phyloP scores from a whole-genome alignment of 768 basidiomycete genomes.

The Termitomyces sp. region DNA sequence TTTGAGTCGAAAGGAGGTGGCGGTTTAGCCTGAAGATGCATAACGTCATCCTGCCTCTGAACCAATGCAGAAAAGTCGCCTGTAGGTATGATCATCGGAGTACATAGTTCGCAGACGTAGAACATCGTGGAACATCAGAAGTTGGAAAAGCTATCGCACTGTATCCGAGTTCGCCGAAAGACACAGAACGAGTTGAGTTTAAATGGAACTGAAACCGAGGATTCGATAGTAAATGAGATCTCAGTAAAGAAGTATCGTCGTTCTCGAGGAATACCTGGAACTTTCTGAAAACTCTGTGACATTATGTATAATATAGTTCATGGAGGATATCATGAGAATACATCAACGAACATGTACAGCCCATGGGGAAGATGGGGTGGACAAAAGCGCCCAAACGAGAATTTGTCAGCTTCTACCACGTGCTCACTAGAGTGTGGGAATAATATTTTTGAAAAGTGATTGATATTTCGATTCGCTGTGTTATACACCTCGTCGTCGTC shows the following conservation, averaged over 20 bases:
- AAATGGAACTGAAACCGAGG: background rate
- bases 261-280: no score
- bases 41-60: background rate
- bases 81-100: no score
- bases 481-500: background rate
- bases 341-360: background rate
- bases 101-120: background rate
- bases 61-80: background rate
- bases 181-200: background rate
- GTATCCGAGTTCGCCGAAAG: background rate
- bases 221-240: background rate
- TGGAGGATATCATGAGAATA: no score
- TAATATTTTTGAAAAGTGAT: conserved; percentile 13
- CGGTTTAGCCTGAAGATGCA: background rate
- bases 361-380: no score
- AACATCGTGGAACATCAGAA: background rate
- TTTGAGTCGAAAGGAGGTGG: background rate
- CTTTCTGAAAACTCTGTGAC: no score
- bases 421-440: conserved; percentile 4
- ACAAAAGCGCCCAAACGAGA: no score
- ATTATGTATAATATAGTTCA: no score
- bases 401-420: conserved; percentile 2
- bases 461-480: conserved; percentile 4
- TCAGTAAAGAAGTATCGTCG: no score
- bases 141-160: background rate